These are phyloP conservation scores for Linaria vulgaris DNA, from an alignment of 257 asterid species.

Conservation along the genomic window DNA sequence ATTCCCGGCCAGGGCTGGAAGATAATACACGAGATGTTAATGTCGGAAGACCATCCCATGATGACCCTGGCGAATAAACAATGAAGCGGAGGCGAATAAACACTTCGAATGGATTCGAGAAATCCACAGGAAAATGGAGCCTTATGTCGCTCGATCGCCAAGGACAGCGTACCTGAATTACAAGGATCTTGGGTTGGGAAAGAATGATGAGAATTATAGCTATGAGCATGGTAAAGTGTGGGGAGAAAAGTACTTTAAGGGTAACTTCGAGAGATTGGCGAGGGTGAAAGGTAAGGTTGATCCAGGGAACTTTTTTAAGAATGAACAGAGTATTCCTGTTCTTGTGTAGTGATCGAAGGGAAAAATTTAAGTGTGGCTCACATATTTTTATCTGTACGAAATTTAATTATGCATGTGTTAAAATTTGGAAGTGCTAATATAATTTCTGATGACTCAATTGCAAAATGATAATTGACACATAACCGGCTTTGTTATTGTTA, in stretches of 20 bases:
- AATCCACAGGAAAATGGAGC: constrained; percentile 27
- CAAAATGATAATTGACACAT: no score
- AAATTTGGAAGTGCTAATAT: no score
- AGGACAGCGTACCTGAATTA: constrained; percentile 35
- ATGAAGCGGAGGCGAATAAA: constrained; percentile 14
- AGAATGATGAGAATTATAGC: no score
- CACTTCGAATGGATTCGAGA: constrained; percentile 31
- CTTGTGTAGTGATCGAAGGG: no score
- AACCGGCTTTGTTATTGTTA: no score
- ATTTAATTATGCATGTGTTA: no score
- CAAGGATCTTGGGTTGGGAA: constrained; percentile 34
- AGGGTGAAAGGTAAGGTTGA: constrained; percentile 34
- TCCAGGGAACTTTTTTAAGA: constrained; percentile 34
- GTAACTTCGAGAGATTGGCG: constrained; percentile 33
- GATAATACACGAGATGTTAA: constrained; percentile 23
- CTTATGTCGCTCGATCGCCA: constrained; percentile 31
- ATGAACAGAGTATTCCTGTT: no score
- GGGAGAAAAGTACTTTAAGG: no score
- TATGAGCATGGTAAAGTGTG: no score
- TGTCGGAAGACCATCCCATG: constrained; percentile 20
- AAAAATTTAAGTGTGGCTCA: no score
- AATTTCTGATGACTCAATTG: no score
- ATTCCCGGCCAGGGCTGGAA: constrained; percentile 32
- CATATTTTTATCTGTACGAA: no score
- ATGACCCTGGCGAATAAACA: constrained; percentile 30